A percentile compares a stretch with the other conserved stretches of the same genome.
These are phyloP conservation scores for Hemerocallis citrina DNA, from an alignment of 106 monocot species.

Conservation along the genomic window DNA sequence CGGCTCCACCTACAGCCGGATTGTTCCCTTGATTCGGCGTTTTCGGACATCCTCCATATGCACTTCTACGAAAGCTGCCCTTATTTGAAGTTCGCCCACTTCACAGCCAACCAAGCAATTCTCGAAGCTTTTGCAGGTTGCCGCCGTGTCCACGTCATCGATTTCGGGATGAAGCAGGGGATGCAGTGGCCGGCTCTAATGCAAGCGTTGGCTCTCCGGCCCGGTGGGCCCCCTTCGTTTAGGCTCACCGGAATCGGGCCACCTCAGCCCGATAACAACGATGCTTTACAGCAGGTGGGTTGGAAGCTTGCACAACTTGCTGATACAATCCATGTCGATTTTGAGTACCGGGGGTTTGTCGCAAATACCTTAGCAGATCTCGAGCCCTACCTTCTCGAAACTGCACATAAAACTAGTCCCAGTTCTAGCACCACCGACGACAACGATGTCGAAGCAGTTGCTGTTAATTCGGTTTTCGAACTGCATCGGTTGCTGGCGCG, in stretches of 20 bases:
- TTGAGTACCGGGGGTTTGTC: constrained; percentile 40
- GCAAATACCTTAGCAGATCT: constrained; percentile 40
- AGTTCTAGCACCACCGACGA: not conserved
- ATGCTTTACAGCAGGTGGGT: constrained; percentile 44
- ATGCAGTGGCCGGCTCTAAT: constrained; percentile 73
- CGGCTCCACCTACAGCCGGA: constrained; percentile 22
- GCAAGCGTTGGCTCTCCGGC: constrained; percentile 62
- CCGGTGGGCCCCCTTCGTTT: constrained; percentile 53
- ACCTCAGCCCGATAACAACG: constrained; percentile 38
- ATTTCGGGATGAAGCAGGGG: constrained; percentile 64
- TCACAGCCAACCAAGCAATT: constrained; percentile 77
- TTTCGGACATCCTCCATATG: constrained; percentile 39
- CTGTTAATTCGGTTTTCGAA: constrained; percentile 55
- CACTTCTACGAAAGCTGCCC: constrained; percentile 72
- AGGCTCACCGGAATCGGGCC: constrained; percentile 58
- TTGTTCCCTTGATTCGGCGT: constrained; percentile 18
- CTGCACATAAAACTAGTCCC: not conserved
- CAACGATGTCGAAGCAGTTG: constrained; percentile 18
- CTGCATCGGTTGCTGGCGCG: constrained; percentile 41
- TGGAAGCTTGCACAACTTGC: constrained; percentile 52
- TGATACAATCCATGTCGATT: constrained; percentile 32
- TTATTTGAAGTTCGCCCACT: constrained; percentile 75
- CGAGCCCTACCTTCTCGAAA: constrained; percentile 40
- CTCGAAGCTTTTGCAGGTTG: constrained; percentile 56
- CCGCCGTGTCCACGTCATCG: constrained; percentile 49